phyloP scores from a whole-genome alignment of 345 rosid genomes.

The Lepidium sativum region DNA sequence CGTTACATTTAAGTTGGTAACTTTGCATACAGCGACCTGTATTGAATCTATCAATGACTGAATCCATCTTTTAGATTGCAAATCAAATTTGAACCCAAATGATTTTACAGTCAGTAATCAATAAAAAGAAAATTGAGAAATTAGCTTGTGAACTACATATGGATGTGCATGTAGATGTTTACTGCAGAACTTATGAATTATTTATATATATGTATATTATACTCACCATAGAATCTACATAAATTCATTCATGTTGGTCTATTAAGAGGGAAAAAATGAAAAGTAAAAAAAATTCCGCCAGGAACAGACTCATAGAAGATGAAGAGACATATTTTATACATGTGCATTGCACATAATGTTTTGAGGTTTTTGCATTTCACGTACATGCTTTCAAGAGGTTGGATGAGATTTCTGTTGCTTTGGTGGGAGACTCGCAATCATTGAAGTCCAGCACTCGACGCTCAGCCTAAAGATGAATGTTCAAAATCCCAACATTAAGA shows the following conservation, averaged over 20 bases:
- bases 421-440: constrained; percentile 78
- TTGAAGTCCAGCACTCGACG: constrained; percentile 82
- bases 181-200: not conserved
- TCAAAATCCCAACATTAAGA: not conserved
- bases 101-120: not conserved
- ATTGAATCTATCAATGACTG: not conserved
- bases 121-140: not conserved
- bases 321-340: constrained; percentile 22
- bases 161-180: not conserved
- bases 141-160: not conserved
- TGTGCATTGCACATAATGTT: constrained; percentile 3
- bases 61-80: not conserved
- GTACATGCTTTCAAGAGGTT: constrained; percentile 46
- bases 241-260: constrained; percentile 8
- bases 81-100: not conserved
- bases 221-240: constrained; percentile 17
- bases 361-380: constrained; percentile 2
- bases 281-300: not conserved
- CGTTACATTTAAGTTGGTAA: not conserved
- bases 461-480: constrained; percentile 37
- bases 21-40: not conserved
- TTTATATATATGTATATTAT: constrained; percentile 6
- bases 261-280: not conserved
- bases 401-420: constrained; percentile 52
- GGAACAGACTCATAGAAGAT: constrained; percentile 1